Evolutionary conservation across 2,329 filamentous ascomycete species (phyloP).

Genomic region (Magnaporthiopsis rhizophila): DNA sequence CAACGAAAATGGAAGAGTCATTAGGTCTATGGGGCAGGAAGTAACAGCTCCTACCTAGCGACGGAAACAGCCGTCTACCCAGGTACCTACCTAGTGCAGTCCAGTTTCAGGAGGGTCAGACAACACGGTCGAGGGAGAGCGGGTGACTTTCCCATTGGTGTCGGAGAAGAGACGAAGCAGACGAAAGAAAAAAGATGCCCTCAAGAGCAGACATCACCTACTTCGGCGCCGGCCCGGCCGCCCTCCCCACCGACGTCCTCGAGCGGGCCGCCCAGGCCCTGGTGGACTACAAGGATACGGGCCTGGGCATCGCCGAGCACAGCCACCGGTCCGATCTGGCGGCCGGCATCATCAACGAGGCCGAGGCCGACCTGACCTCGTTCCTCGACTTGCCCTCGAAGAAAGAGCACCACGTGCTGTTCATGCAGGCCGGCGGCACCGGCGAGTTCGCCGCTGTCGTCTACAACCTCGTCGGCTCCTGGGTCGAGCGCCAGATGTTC

Average conservation of each 20-base stretch:
- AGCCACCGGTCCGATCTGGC: slow-evolving; percentile 80
- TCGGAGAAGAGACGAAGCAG: background rate
- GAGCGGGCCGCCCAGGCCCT: slow-evolving; percentile 69
- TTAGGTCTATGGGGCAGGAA: background rate
- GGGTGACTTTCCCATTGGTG: background rate
- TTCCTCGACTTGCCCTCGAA: slow-evolving; percentile 63
- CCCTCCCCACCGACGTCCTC: slow-evolving; percentile 73
- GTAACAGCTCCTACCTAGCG: background rate
- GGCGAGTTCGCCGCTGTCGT: slow-evolving; percentile 78
- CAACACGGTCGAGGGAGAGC: background rate
- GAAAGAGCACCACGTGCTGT: slow-evolving; percentile 77
- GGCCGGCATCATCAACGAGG: slow-evolving; percentile 66
- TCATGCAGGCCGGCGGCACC: slow-evolving; percentile 80
- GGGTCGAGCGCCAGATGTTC: slow-evolving; percentile 63
- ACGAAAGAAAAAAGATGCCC: slow-evolving; percentile 11
- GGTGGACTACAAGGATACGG: slow-evolving; percentile 71
- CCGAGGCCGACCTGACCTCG: slow-evolving; percentile 63
- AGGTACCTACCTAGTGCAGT: no score
- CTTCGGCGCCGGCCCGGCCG: slow-evolving; percentile 87
- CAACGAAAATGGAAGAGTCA: background rate
- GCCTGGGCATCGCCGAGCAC: slow-evolving; percentile 82
- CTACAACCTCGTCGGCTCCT: slow-evolving; percentile 77
- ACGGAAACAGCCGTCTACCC: no score
- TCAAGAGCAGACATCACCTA: slow-evolving; percentile 16
- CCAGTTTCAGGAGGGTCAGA: background rate